These are phyloP conservation scores for Lichenothelia convexa DNA, from an alignment of 495 filamentous ascomycete genomes.

Conservation along the genomic window DNA sequence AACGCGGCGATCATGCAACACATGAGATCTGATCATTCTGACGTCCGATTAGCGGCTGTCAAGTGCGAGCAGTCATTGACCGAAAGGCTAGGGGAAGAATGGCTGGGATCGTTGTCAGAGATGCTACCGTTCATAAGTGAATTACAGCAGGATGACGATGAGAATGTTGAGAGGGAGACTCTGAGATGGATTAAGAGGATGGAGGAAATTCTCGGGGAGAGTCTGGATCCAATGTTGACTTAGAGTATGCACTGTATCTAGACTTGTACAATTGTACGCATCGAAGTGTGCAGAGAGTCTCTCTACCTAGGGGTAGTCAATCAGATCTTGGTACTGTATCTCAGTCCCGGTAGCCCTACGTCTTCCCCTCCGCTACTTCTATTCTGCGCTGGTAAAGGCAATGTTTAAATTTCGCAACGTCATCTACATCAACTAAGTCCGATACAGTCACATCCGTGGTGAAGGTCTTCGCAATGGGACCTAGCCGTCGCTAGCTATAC, in stretches of 20 bases:
- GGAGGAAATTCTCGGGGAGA: slow-evolving; percentile 72
- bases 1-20: slow-evolving; percentile 57
- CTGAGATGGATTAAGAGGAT: slow-evolving; percentile 72
- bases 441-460: no score
- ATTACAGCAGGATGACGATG: slow-evolving; percentile 88
- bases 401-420: no score
- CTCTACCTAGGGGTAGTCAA: no score
- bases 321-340: no score
- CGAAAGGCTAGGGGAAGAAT: slow-evolving; percentile 68
- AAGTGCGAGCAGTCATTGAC: slow-evolving; percentile 63
- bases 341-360: no score
- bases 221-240: slow-evolving; percentile 74
- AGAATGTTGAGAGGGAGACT: slow-evolving; percentile 73
- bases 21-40: slow-evolving; percentile 48
- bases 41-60: slow-evolving; percentile 57
- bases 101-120: slow-evolving; percentile 75
- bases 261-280: background rate
- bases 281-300: no score
- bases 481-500: no score
- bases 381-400: no score
- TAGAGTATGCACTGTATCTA: no score
- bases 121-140: slow-evolving; percentile 91
- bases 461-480: no score
- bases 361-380: no score
- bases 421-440: no score